A percentile compares a stretch with the other conserved stretches of the same genome.
Conservation (phyloP, 305 asterid species). For the Nicotiana rustica region DNA sequence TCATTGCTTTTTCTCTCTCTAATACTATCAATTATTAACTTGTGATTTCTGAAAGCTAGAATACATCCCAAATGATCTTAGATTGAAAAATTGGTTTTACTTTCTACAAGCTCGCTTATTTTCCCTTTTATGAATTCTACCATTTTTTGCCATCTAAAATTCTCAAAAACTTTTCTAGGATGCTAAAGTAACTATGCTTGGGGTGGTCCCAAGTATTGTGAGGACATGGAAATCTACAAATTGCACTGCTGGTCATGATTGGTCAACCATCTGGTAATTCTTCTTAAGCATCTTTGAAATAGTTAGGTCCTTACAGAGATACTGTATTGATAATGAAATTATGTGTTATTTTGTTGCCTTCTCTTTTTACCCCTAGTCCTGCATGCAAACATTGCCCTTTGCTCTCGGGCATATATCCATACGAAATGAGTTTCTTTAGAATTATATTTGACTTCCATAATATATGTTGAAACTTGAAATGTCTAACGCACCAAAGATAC, state of each 20-base stretch:
- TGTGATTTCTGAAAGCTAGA: neutral
- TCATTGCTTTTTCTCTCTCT: neutral
- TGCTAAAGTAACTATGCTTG: slow-evolving; percentile 92
- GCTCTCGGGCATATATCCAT: neutral
- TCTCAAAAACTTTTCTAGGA: slow-evolving; percentile 61
- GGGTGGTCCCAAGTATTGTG: slow-evolving; percentile 94
- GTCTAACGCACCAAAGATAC: neutral
- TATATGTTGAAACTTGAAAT: slow-evolving; percentile 21
- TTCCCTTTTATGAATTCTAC: slow-evolving; percentile 8
- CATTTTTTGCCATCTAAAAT: slow-evolving; percentile 40
- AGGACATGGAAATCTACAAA: slow-evolving; percentile 86
- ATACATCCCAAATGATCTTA: neutral
- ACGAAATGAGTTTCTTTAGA: neutral
- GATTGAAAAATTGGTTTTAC: neutral
- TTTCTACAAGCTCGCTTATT: neutral
- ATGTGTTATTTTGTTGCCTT: neutral
- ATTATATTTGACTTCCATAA: slow-evolving; percentile 16
- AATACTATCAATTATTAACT: neutral
- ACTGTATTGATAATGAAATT: neutral
- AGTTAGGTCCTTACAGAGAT: slow-evolving; percentile 2
- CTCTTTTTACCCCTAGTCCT: neutral
- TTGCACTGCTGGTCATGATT: slow-evolving; percentile 75
- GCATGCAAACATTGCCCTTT: neutral
- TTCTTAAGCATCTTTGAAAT: slow-evolving; percentile 28
- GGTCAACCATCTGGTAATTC: slow-evolving; percentile 91